Evolutionary conservation across 2,329 filamentous ascomycete genomes (phyloP), one percentile per base, ranked within the genome.

Genomic region (Ambrosiella cleistominuta): DNA sequence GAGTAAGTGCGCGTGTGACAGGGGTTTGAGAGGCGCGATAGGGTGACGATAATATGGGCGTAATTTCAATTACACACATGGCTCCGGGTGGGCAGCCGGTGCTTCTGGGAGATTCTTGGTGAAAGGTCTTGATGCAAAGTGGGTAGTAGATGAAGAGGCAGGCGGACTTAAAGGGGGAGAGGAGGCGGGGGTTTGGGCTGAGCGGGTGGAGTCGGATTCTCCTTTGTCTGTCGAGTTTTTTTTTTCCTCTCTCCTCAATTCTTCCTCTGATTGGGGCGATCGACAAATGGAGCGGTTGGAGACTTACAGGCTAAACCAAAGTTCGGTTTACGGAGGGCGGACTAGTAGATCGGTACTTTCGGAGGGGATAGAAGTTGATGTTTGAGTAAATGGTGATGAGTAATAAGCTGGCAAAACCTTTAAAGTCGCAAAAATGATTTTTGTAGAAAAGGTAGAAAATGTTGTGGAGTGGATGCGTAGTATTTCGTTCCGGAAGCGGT

Each of bases 21-120:
- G 51, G 51, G 51, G 35, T 53, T 53, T 53, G 51, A 53, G 51
- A 53, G 35, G 51, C 51, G 35, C 15, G 35, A 53, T 53, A 36
- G 51, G 51, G 51, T 53, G 51, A 53, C 37, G 51, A 37, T 53
- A 36, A 9, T 35, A 39, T 38, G 51, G 51, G 9, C 35, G 35
- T 17, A 53, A 53, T 53, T 53, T 53, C 51, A 36, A 53, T 53
- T 53, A n/a, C 51, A 37, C 51, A 40, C 51, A 53, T 38, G 17
- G 13, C 51, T 53, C 51, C 51, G 51, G 51, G 51, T 39, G 35
- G 12, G 51, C 37, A 36, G 51, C 51, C 51, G 51, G 51, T 39
- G 51, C 51, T 53, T 53, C 35, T 37, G 11, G 51, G 38, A 36
- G 13, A 47, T 8, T 15, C 11, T 17, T 47, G 44, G 13, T 47